Evolutionary conservation across 1,284 basidiomycete species (phyloP).

Genomic region (Sphaerobolus stellatus): DNA sequence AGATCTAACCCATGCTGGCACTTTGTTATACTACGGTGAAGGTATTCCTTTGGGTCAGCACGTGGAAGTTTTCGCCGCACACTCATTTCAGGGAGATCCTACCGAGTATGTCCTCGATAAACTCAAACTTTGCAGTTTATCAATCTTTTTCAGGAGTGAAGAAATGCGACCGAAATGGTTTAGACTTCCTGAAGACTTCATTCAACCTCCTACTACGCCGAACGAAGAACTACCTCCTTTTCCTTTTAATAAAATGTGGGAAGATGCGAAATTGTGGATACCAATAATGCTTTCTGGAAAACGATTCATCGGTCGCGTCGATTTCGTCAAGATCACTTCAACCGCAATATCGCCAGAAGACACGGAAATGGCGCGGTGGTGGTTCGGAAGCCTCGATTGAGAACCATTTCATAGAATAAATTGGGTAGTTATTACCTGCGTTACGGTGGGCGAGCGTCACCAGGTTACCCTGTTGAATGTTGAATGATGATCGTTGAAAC

Average conservation of each 20-base stretch:
- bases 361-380: slow-evolving; percentile 11
- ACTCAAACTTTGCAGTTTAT: not conserved
- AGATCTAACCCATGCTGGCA: slow-evolving; percentile 55
- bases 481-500: not conserved
- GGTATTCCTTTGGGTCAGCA: slow-evolving; percentile 58
- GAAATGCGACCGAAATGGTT: slow-evolving; percentile 75
- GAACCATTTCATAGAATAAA: not conserved
- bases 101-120: slow-evolving; percentile 51
- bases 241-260: slow-evolving; percentile 63
- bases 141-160: slow-evolving; percentile 46
- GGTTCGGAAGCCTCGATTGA: slow-evolving; percentile 6
- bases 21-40: slow-evolving; percentile 56
- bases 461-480: not conserved
- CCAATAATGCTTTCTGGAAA: slow-evolving; percentile 50
- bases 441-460: not conserved
- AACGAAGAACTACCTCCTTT: slow-evolving; percentile 32
- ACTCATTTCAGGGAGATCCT: slow-evolving; percentile 50
- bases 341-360: too few species aligned
- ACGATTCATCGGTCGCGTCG: slow-evolving; percentile 55
- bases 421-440: not conserved
- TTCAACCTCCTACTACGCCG: slow-evolving; percentile 2
- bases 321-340: slow-evolving; percentile 40
- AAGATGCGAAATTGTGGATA: slow-evolving; percentile 61
- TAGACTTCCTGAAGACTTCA: slow-evolving; percentile 29
- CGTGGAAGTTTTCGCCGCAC: slow-evolving; percentile 64